Evolutionary conservation across 352 stramenopile genomes (phyloP), one percentile per base, ranked within the genome.

Genomic region (Pythium sp.): DNA sequence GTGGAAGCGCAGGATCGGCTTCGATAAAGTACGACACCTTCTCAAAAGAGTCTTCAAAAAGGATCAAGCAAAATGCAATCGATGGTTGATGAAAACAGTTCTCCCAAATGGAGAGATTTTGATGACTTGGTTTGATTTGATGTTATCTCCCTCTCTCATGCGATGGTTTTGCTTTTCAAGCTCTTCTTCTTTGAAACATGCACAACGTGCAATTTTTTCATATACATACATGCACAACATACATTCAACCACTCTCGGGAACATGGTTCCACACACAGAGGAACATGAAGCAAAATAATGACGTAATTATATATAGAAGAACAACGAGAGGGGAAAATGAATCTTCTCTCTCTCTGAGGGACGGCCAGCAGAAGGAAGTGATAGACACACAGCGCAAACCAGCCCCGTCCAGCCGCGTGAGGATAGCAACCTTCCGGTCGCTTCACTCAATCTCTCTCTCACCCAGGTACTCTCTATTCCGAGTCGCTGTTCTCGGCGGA

Each of bases 401-500:
- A 47, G 41, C 14, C 41, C 41, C 41, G 20, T 47, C 14, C 41
- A 47, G n/a, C 58, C 9, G 24, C 24, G 24, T 26, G 24, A 26
- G 24, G 24, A 26, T 26, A 26, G 24, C 24, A 26, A 26, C 24
- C 24, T 26, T 26, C 24, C 24, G 24, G 24, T 26, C 11, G 15
- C 18, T 20, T 26, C 20, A 8, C 28, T 43, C 36, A 11, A 43
- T 43, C 36, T 5, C 53, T 36, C 53, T 30, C 12, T 36, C 53
- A n/a, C 26, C 9, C 0, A 30, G 3, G 0, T 12, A 11, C 4
- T 28, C 49, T 63, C 70, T 91, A 93, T 81, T 91, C 82, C 79
- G 73, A 86, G 78, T 93, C 82, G 69, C 76, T 90, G 58, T 74
- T 72, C 55, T 87, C 77, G 73, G 83, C 81, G 57, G 81, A 78